Conservation (phyloP, 768 basidiomycete species). For the Gloeopeniophorella convolvens region DNA sequence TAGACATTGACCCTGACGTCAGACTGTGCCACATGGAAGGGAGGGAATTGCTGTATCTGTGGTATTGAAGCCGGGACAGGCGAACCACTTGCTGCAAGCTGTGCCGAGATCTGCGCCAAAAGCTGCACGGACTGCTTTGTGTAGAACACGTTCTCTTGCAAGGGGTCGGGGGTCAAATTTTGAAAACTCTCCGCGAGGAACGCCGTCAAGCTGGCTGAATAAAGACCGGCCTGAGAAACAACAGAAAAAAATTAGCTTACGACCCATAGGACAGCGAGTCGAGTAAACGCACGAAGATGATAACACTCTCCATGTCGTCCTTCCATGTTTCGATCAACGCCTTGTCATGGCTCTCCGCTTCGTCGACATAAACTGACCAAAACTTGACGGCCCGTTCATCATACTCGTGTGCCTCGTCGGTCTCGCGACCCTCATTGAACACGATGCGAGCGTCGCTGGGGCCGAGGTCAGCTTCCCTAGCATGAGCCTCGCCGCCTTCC, state of each 20-base stretch:
- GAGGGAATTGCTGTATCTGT: background rate
- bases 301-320: slow-evolving; percentile 36
- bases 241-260: no score
- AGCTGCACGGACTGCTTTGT: slow-evolving; percentile 7
- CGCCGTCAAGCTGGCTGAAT: slow-evolving; percentile 14
- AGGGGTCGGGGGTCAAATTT: background rate
- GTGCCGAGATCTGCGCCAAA: slow-evolving; percentile 13
- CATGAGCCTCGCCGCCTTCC: background rate
- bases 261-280: background rate
- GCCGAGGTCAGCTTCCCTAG: no score
- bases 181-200: slow-evolving; percentile 13
- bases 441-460: background rate
- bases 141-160: background rate
- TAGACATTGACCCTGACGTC: slow-evolving; percentile 35
- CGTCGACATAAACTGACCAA: slow-evolving; percentile 34
- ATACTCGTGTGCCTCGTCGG: slow-evolving; percentile 18
- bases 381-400: slow-evolving; percentile 34
- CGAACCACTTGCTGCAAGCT: slow-evolving; percentile 11
- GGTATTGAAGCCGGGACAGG: background rate
- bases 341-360: slow-evolving; percentile 31
- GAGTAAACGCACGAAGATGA: slow-evolving; percentile 32
- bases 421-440: background rate
- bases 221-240: slow-evolving; percentile 10
- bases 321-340: slow-evolving; percentile 34
- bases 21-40: slow-evolving; percentile 23